These are phyloP conservation scores for Amoebophrya sp. DNA, from an alignment of 169 alveolate species.

Conservation along the genomic window DNA sequence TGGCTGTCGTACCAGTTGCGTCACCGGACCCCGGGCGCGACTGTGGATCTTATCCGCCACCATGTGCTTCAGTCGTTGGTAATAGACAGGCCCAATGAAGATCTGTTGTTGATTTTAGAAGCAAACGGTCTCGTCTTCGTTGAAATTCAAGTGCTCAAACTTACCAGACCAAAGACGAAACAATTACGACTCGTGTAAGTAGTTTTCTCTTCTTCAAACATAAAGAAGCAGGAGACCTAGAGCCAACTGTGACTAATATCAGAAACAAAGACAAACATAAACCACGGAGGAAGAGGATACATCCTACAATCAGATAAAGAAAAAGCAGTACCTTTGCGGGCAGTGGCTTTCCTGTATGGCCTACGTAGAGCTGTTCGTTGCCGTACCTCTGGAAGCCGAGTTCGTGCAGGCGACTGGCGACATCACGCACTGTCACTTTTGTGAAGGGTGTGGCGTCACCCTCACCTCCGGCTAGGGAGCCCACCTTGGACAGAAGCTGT, in stretches of 20 bases:
- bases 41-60: slow-evolving; percentile 99
- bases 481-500: slow-evolving; percentile 90
- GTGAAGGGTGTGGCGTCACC: slow-evolving; percentile 99
- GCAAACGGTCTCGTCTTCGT: too few relatives aligned
- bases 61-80: slow-evolving; percentile 99
- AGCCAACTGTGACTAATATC: too few relatives aligned
- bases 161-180: too few relatives aligned
- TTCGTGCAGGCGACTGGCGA: slow-evolving; percentile 88
- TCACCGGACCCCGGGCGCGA: slow-evolving; percentile 97
- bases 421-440: slow-evolving; percentile 88
- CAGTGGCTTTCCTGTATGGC: slow-evolving; percentile 86
- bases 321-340: slow-evolving; percentile 9
- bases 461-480: slow-evolving; percentile 92
- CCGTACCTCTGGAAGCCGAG: slow-evolving; percentile 95
- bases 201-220: too few relatives aligned
- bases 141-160: too few relatives aligned
- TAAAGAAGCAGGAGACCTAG: too few relatives aligned
- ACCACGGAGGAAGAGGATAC: too few relatives aligned
- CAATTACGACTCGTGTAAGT: too few relatives aligned
- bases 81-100: slow-evolving; percentile 99
- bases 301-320: too few relatives aligned
- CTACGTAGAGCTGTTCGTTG: slow-evolving; percentile 96
- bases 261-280: too few relatives aligned
- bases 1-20: slow-evolving; percentile 96
- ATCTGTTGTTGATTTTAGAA: slow-evolving; percentile 76